Percentiles rank a stretch among this genome's conserved stretches.
These are phyloP conservation scores for Coleophoma crateriformis DNA, from an alignment of 2,329 filamentous ascomycete genomes.

Conservation along the genomic window DNA sequence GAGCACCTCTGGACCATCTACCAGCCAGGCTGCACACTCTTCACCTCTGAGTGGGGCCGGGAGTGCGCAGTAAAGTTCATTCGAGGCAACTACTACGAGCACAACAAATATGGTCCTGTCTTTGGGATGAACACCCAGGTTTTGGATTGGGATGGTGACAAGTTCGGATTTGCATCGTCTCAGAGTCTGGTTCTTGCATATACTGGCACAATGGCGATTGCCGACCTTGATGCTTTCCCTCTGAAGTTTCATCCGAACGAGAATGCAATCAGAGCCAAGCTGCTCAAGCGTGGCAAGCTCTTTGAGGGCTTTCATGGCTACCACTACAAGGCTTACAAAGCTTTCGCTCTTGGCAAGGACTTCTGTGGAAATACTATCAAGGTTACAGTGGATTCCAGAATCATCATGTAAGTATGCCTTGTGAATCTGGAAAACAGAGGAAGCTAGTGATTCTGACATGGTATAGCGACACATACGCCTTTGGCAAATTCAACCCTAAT, in stretches of 20 bases:
- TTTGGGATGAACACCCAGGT: slow-evolving; percentile 34
- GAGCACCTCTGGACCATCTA: slow-evolving; percentile 50
- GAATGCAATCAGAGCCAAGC: slow-evolving; percentile 26
- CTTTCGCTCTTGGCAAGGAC: slow-evolving; percentile 12
- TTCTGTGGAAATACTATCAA: slow-evolving; percentile 13
- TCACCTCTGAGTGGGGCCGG: slow-evolving; percentile 32
- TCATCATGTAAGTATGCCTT: slow-evolving; percentile 13
- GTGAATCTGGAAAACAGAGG: neutral
- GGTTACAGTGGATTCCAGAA: slow-evolving; percentile 13
- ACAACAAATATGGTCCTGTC: slow-evolving; percentile 29
- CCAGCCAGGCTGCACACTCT: slow-evolving; percentile 37
- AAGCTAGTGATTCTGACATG: neutral
- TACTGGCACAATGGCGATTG: slow-evolving; percentile 37
- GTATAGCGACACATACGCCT: slow-evolving; percentile 10
- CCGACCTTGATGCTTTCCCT: slow-evolving; percentile 37
- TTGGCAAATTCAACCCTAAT: slow-evolving; percentile 20
- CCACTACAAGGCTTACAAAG: slow-evolving; percentile 40
- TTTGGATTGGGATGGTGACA: slow-evolving; percentile 43
- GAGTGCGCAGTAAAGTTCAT: slow-evolving; percentile 33
- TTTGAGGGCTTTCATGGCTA: slow-evolving; percentile 41
- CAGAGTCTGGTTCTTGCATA: slow-evolving; percentile 34
- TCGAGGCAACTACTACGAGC: slow-evolving; percentile 23
- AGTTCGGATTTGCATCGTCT: slow-evolving; percentile 35
- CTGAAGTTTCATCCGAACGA: slow-evolving; percentile 35
- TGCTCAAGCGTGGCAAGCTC: slow-evolving; percentile 35